Conservation (phyloP, 2,329 filamentous ascomycete genomes). For the Sordariomycetes sp. region DNA sequence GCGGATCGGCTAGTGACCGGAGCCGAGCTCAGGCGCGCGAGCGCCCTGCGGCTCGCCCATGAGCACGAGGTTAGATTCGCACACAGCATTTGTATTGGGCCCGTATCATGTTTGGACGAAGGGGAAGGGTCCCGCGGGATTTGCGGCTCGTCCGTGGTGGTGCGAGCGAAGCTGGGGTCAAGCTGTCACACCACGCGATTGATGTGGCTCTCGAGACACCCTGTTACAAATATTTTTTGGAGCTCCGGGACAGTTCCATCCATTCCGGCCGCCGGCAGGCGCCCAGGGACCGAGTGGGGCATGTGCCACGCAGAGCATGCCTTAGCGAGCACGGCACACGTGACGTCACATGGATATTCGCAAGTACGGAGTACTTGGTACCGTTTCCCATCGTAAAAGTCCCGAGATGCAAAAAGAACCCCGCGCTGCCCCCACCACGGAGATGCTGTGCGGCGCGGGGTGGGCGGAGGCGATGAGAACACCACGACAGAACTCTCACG, state of each 20-base stretch:
- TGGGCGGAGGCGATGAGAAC: not conserved
- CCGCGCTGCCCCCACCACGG: conserved; percentile 2
- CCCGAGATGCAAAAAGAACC: not conserved
- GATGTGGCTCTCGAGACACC: not conserved
- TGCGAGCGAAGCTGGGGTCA: not conserved
- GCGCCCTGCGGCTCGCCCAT: conserved; percentile 5
- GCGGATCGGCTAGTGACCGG: not conserved
- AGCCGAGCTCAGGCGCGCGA: not conserved
- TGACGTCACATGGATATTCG: not conserved
- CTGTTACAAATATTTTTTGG: not conserved
- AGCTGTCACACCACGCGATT: not conserved
- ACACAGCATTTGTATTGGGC: conserved; percentile 15
- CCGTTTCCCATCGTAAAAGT: not conserved
- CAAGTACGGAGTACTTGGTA: not conserved
- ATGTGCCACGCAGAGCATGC: not conserved
- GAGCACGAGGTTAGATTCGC: conserved; percentile 12
- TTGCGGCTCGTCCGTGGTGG: not conserved
- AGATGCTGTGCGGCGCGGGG: not conserved
- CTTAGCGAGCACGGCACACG: not conserved
- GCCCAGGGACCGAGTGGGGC: conserved; percentile 1
- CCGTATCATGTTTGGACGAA: conserved; percentile 10
- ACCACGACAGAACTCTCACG: not conserved
- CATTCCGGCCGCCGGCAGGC: not conserved
- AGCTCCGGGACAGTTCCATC: not conserved
- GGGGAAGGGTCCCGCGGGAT: not conserved